Conservation (phyloP, 768 basidiomycete species). For the Exsudoporus frostii region DNA sequence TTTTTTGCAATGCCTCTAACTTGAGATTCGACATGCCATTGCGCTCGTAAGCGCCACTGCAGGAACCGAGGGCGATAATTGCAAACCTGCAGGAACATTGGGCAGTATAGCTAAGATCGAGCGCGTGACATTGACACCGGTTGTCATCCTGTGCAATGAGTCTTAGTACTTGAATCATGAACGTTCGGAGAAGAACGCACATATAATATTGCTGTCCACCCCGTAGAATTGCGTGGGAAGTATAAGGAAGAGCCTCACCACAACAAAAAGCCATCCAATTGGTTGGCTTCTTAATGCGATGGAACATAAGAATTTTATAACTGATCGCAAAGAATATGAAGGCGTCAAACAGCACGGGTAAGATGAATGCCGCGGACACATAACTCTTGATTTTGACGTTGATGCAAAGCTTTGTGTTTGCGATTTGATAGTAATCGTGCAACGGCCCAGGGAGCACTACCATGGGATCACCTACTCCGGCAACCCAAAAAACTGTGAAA, state of each 20-base stretch:
- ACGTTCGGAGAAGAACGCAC: slow-evolving; percentile 19
- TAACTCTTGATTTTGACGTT: slow-evolving; percentile 21
- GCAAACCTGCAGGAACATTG: slow-evolving; percentile 21
- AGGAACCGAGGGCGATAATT: slow-evolving; percentile 23
- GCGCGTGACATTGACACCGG: slow-evolving; percentile 30
- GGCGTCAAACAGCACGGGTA: slow-evolving; percentile 32
- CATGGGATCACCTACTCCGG: slow-evolving; percentile 23
- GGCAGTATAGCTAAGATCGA: slow-evolving; percentile 17
- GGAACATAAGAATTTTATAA: slow-evolving; percentile 26
- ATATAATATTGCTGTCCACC: slow-evolving; percentile 40
- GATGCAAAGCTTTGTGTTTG: slow-evolving; percentile 34
- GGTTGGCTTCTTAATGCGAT: slow-evolving; percentile 7
- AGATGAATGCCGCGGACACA: slow-evolving; percentile 27
- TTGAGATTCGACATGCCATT: slow-evolving; percentile 35
- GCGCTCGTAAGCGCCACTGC: slow-evolving; percentile 30
- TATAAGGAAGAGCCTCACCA: slow-evolving; percentile 27
- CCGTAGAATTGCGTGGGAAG: slow-evolving; percentile 34
- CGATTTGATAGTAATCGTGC: slow-evolving; percentile 27
- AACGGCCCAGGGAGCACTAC: slow-evolving; percentile 26
- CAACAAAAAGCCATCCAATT: slow-evolving; percentile 19
- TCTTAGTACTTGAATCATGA: not conserved
- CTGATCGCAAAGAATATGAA: slow-evolving; percentile 35
- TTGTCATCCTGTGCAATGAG: slow-evolving; percentile 30
- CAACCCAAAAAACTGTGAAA: slow-evolving; percentile 35
- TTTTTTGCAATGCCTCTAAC: slow-evolving; percentile 7